Percentiles rank a stretch among this genome's conserved stretches.
Evolutionary conservation across 2,329 filamentous ascomycete species (phyloP).

Genomic region (Fusarium nanum): DNA sequence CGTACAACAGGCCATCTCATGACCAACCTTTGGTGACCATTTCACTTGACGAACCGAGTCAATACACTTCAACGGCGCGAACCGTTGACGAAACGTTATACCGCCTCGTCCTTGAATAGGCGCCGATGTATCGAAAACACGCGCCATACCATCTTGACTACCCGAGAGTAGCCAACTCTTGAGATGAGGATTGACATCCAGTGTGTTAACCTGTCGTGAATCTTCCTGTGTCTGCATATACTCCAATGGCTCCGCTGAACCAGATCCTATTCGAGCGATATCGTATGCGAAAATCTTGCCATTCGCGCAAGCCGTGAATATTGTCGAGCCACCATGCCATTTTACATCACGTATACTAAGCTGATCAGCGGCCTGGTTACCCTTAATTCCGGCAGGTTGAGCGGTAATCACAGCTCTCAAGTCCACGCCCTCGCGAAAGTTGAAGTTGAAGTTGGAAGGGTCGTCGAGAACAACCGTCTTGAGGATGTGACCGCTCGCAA

Average conservation of each 20-base stretch:
- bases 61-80: constrained; percentile 54
- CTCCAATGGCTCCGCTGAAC: constrained; percentile 60
- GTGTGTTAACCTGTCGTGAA: constrained; percentile 70
- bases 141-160: constrained; percentile 72
- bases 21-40: constrained; percentile 72
- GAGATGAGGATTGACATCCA: constrained; percentile 71
- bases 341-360: constrained; percentile 73
- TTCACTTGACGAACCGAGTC: constrained; percentile 69
- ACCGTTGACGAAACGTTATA: constrained; percentile 62
- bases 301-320: constrained; percentile 72
- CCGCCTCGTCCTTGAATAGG: constrained; percentile 61
- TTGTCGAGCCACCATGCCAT: constrained; percentile 65
- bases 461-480: constrained; percentile 70
- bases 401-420: constrained; percentile 66
- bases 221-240: constrained; percentile 70
- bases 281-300: constrained; percentile 75
- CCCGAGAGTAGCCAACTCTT: constrained; percentile 70
- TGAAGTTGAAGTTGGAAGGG: constrained; percentile 51
- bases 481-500: constrained; percentile 70
- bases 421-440: constrained; percentile 67
- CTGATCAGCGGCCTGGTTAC: constrained; percentile 62
- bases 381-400: constrained; percentile 56
- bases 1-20: constrained; percentile 72
- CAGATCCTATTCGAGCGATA: constrained; percentile 61
- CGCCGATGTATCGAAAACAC: constrained; percentile 68